Conservation (phyloP, 129 eudicot species). For the Flaveria linearis region DNA sequence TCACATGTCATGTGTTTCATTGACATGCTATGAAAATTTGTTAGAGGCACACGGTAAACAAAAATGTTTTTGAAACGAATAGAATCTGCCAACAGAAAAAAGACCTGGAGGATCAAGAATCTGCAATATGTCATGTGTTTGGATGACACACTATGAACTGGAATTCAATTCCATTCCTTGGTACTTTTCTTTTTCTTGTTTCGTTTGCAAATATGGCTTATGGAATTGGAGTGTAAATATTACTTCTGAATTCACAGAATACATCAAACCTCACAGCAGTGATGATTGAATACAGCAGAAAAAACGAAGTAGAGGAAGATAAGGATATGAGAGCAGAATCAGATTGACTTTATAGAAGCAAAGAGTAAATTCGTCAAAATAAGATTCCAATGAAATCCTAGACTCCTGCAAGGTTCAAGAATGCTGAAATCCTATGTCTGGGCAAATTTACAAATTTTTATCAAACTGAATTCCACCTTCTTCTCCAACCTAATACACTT, state of each 20-base stretch:
- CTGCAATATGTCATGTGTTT: neutral
- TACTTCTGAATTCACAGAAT: neutral
- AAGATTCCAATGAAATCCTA: neutral
- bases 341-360: neutral
- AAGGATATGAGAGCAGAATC: neutral
- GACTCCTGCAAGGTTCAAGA: constrained; percentile 6
- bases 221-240: neutral
- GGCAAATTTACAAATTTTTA: neutral
- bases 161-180: neutral
- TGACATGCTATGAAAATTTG: neutral
- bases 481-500: neutral
- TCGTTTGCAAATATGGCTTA: neutral
- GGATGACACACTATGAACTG: neutral
- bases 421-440: neutral
- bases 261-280: neutral
- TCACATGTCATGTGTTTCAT: neutral
- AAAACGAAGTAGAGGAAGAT: neutral
- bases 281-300: neutral
- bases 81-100: neutral
- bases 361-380: neutral
- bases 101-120: neutral
- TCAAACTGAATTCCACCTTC: neutral
- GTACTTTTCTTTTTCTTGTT: neutral
- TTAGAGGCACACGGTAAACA: neutral
- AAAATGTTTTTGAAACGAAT: neutral